Conservation (phyloP, 1,284 basidiomycete species). For the Phlebopus sp. region DNA sequence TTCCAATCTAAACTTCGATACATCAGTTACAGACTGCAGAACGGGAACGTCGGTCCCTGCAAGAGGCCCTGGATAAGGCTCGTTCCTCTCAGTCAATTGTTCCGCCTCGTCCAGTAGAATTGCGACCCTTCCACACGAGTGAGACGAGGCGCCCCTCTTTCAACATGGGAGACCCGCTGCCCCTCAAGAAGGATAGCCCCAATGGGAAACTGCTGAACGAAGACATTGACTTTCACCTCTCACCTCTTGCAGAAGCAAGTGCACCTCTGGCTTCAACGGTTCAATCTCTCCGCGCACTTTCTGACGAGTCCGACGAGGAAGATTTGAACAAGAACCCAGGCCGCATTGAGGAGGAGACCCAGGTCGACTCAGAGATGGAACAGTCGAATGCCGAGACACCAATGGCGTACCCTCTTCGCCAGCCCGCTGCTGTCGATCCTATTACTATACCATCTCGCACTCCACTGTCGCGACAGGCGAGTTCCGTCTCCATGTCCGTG, state of each 20-base stretch:
- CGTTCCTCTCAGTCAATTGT: slow-evolving; percentile 19
- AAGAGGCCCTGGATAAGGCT: slow-evolving; percentile 27
- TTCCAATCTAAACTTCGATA: slow-evolving; percentile 10
- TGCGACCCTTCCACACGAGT: slow-evolving; percentile 30
- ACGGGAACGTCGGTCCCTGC: slow-evolving; percentile 31
- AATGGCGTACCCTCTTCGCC: slow-evolving; percentile 28
- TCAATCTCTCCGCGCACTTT: slow-evolving; percentile 32
- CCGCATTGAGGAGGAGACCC: slow-evolving; percentile 22
- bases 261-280: slow-evolving; percentile 32
- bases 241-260: slow-evolving; percentile 36
- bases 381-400: slow-evolving; percentile 19
- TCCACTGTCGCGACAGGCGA: slow-evolving; percentile 29
- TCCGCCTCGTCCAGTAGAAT: slow-evolving; percentile 26
- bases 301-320: slow-evolving; percentile 33
- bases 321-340: slow-evolving; percentile 26
- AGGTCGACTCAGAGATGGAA: slow-evolving; percentile 27
- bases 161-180: slow-evolving; percentile 20
- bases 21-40: slow-evolving; percentile 33
- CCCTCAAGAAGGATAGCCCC: slow-evolving; percentile 21
- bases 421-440: slow-evolving; percentile 32
- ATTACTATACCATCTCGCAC: slow-evolving; percentile 31
- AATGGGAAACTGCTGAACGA: slow-evolving; percentile 30
- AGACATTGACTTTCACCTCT: slow-evolving; percentile 36
- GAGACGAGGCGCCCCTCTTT: slow-evolving; percentile 24
- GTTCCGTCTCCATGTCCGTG: slow-evolving; percentile 29